phyloP scores from a whole-genome alignment of 805 yeast species.

The Saccharomycopsis sp. region DNA sequence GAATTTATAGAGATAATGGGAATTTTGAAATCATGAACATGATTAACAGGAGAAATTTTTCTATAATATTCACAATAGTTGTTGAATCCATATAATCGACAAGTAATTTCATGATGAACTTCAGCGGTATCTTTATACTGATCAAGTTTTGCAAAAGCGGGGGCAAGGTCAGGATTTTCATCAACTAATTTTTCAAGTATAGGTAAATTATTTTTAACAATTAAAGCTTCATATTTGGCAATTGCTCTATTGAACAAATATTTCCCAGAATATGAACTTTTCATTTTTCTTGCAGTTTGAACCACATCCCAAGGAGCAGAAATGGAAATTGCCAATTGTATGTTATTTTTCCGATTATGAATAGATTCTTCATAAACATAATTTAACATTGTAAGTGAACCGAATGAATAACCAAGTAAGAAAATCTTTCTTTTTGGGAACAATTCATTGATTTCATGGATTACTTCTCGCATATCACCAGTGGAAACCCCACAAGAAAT shows the following conservation, averaged over 20 bases:
- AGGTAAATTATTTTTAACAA: constrained; percentile 34
- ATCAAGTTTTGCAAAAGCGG: constrained; percentile 26
- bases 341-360: neutral
- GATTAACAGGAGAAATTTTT: constrained; percentile 50
- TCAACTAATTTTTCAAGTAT: constrained; percentile 26
- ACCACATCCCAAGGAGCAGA: constrained; percentile 69
- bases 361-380: constrained; percentile 50
- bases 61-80: constrained; percentile 54
- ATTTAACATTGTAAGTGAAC: constrained; percentile 56
- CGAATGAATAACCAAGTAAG: constrained; percentile 61
- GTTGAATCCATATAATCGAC: constrained; percentile 51
- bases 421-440: constrained; percentile 56
- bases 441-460: constrained; percentile 36
- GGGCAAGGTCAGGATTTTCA: constrained; percentile 19
- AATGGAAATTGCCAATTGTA: constrained; percentile 44
- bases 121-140: constrained; percentile 39
- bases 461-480: constrained; percentile 51
- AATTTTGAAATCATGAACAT: constrained; percentile 44
- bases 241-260: constrained; percentile 33
- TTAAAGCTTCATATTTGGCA: constrained; percentile 30
- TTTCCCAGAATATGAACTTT: constrained; percentile 29
- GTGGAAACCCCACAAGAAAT: constrained; percentile 62
- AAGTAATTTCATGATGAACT: constrained; percentile 54
- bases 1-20: constrained; percentile 56
- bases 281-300: constrained; percentile 39